These are phyloP conservation scores for Escallonia rubra DNA, from an alignment of 129 eudicot genomes.

Conservation along the genomic window DNA sequence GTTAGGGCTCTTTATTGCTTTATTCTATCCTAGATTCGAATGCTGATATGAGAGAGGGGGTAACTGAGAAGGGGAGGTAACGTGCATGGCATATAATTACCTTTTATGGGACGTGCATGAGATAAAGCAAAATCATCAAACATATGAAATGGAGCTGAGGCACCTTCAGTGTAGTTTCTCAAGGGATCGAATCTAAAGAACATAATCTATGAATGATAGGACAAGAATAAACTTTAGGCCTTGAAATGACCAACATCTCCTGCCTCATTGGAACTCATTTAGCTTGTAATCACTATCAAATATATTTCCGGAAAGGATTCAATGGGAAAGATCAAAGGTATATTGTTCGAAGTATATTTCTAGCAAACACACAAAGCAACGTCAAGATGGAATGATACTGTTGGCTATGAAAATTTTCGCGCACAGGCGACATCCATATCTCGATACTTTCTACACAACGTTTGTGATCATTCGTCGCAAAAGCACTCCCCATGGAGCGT, in stretches of 20 bases:
- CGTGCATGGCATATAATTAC: conserved; percentile 13
- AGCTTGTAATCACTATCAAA: too few relatives aligned
- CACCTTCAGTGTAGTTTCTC: conserved; percentile 29
- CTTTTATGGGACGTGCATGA: conserved; percentile 28
- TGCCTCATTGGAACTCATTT: background rate
- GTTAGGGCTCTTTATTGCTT: conserved; percentile 9
- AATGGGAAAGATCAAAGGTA: too few relatives aligned
- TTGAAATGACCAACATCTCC: background rate
- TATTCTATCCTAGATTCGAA: conserved; percentile 10
- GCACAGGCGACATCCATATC: too few relatives aligned
- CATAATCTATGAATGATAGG: background rate
- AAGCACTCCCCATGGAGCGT: too few relatives aligned
- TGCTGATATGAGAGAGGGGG: conserved; percentile 7
- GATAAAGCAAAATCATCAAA: conserved; percentile 20
- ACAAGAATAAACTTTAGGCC: conserved; percentile 14
- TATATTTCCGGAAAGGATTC: too few relatives aligned
- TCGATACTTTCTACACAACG: too few relatives aligned
- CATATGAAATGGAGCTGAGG: background rate
- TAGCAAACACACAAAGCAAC: too few relatives aligned
- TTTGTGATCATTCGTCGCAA: too few relatives aligned
- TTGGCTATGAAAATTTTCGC: too few relatives aligned
- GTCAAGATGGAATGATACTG: too few relatives aligned
- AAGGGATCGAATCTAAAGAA: conserved; percentile 7
- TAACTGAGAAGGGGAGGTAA: background rate
- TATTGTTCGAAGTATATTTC: too few relatives aligned